phyloP scores from a whole-genome alignment of 176 grass and related monocot species.

The Zoysia pacifica region DNA sequence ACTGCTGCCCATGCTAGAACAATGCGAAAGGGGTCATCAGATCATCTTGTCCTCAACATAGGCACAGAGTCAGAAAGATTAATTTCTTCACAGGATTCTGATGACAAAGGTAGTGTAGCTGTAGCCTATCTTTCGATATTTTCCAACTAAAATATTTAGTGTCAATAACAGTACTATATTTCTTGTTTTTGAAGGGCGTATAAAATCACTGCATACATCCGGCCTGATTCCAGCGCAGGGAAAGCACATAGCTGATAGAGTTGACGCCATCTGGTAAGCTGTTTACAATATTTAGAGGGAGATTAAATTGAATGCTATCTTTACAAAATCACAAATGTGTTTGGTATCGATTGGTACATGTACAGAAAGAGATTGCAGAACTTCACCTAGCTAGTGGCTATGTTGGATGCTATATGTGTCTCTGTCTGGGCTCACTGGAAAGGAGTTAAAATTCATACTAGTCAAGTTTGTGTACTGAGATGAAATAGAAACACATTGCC shows the following conservation, averaged over 20 bases:
- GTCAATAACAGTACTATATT: conserved; percentile 36
- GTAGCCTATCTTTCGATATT: conserved; percentile 7
- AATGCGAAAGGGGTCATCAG: conserved; percentile 81
- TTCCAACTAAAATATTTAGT: conserved; percentile 14
- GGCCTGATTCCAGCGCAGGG: conserved; percentile 87
- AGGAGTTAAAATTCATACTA: neutral
- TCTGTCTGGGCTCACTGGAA: neutral
- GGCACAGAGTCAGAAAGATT: conserved; percentile 70
- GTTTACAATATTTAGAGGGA: neutral
- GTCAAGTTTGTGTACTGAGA: conserved; percentile 11
- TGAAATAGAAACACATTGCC: neutral
- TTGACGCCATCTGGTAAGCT: conserved; percentile 90
- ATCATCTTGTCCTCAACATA: conserved; percentile 94
- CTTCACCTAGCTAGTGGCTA: conserved; percentile 3
- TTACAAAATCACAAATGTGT: neutral
- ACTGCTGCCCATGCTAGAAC: conserved; percentile 75
- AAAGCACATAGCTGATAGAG: conserved; percentile 86
- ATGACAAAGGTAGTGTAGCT: conserved; percentile 78
- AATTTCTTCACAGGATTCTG: conserved; percentile 67
- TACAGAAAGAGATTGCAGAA: conserved; percentile 25
- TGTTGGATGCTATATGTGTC: neutral
- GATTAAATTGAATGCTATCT: neutral
- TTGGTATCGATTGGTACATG: neutral
- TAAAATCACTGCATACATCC: conserved; percentile 86
- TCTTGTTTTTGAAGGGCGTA: conserved; percentile 66